These are phyloP conservation scores for Kitagawia praeruptora DNA, from an alignment of 129 eudicot genomes.

Conservation along the genomic window DNA sequence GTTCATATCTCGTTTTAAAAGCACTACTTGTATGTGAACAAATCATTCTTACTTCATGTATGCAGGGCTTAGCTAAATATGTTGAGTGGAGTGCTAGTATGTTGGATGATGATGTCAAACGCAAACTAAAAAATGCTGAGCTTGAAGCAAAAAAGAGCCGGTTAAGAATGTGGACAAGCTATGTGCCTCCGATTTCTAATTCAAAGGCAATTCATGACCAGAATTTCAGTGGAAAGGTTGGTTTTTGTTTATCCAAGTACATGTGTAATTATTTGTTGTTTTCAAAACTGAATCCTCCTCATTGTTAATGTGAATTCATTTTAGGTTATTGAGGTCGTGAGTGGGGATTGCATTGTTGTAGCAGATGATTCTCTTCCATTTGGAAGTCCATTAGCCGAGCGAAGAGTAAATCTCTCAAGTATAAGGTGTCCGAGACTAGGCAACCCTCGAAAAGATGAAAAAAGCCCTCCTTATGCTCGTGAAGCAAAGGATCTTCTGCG, in stretches of 20 bases:
- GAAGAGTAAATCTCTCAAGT: slow-evolving; percentile 95
- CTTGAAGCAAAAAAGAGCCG: slow-evolving; percentile 79
- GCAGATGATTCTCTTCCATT: slow-evolving; percentile 91
- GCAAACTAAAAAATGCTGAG: slow-evolving; percentile 66
- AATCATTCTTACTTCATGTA: background rate
- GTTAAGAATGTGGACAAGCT: slow-evolving; percentile 79
- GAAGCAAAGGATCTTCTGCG: slow-evolving; percentile 88
- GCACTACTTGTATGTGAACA: background rate
- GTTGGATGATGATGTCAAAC: slow-evolving; percentile 77
- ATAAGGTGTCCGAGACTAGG: slow-evolving; percentile 85
- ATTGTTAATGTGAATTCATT: slow-evolving; percentile 1
- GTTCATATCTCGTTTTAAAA: background rate
- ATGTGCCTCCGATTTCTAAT: slow-evolving; percentile 84
- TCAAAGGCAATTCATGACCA: slow-evolving; percentile 91
- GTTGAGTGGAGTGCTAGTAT: slow-evolving; percentile 95
- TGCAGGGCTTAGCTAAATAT: slow-evolving; percentile 84
- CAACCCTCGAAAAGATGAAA: slow-evolving; percentile 70
- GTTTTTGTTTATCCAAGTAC: background rate
- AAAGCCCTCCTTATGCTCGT: slow-evolving; percentile 79
- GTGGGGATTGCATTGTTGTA: slow-evolving; percentile 87
- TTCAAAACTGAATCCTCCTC: background rate
- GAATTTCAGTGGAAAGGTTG: slow-evolving; percentile 89
- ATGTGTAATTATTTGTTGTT: background rate
- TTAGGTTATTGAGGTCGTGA: slow-evolving; percentile 91
- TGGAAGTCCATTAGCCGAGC: slow-evolving; percentile 92